These are phyloP conservation scores for Brassica cretica DNA, from an alignment of 345 rosid species.

Conservation along the genomic window DNA sequence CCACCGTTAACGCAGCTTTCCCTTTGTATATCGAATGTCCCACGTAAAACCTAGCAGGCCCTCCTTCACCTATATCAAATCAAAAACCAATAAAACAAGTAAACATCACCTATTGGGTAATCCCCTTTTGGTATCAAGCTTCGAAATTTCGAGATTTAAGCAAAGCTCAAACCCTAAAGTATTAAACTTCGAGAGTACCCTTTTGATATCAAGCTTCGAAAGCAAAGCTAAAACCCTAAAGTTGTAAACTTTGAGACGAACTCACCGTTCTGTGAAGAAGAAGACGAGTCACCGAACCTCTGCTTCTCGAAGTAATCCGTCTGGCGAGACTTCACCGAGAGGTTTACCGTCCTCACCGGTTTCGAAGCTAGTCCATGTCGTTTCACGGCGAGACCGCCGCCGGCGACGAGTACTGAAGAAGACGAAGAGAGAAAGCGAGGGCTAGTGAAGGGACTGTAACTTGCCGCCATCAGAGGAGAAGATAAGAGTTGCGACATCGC, in stretches of 20 bases:
- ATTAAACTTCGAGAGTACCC: constrained; percentile 1
- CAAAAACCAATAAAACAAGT: constrained; percentile 10
- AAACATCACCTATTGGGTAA: too few relatives aligned
- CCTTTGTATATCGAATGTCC: constrained; percentile 95
- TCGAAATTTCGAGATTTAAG: background rate
- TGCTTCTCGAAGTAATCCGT: constrained; percentile 59
- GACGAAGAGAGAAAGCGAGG: constrained; percentile 25
- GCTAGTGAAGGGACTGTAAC: constrained; percentile 43
- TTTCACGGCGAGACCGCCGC: constrained; percentile 30
- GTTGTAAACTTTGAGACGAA: constrained; percentile 16
- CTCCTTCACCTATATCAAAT: constrained; percentile 46
- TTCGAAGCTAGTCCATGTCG: constrained; percentile 34
- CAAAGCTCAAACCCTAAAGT: constrained; percentile 28
- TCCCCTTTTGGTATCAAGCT: background rate
- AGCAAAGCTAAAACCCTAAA: constrained; percentile 27
- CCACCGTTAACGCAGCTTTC: constrained; percentile 84
- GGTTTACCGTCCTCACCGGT: constrained; percentile 34
- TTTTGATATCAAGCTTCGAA: constrained; percentile 1
- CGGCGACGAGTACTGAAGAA: constrained; percentile 21
- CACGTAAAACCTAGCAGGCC: constrained; percentile 62
- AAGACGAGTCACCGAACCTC: constrained; percentile 41
- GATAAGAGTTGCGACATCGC: constrained; percentile 40
- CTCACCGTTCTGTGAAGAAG: constrained; percentile 39
- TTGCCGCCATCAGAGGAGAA: constrained; percentile 21
- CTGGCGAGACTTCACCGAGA: constrained; percentile 58